These are phyloP conservation scores for Solanum microdontum DNA, from an alignment of 257 asterid species.

Conservation along the genomic window DNA sequence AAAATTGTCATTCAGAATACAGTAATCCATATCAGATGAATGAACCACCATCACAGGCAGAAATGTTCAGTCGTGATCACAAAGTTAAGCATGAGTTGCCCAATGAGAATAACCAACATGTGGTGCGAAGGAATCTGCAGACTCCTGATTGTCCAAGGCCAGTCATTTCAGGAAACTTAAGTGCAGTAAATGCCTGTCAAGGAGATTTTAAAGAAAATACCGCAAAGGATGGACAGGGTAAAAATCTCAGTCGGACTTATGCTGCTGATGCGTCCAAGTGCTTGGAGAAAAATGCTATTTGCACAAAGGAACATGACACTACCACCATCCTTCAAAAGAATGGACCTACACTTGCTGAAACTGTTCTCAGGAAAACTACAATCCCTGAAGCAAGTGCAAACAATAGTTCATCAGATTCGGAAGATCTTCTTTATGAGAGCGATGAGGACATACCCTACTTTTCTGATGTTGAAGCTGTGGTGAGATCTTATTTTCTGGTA, in stretches of 20 bases:
- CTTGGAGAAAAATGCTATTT: conserved; percentile 13
- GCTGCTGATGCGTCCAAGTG: conserved; percentile 9
- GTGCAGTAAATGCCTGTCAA: conserved; percentile 6
- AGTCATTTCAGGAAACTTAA: conserved; percentile 14
- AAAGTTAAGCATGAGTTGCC: conserved; percentile 32
- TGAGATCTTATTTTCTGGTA: conserved; percentile 17
- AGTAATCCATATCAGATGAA: conserved; percentile 3
- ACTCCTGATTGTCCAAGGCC: conserved; percentile 5
- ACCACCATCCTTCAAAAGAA: conserved; percentile 8
- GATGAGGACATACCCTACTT: conserved; percentile 54
- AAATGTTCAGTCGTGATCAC: neutral
- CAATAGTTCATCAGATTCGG: conserved; percentile 26
- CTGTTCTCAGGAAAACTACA: conserved; percentile 4
- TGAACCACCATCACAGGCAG: neutral
- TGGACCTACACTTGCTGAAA: conserved; percentile 19
- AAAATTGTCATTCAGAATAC: neutral
- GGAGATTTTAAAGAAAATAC: conserved; percentile 13
- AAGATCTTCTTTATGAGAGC: conserved; percentile 34
- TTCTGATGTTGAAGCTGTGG: conserved; percentile 84
- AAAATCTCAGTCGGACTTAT: conserved; percentile 11
- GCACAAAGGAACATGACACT: conserved; percentile 12
- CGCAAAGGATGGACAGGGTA: conserved; percentile 19
- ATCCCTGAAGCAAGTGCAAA: conserved; percentile 11
- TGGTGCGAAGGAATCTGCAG: conserved; percentile 15
- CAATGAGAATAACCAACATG: conserved; percentile 14